Base-by-base conservation (phyloP, 495 filamentous ascomycete species). In the Penicillium atrosanguineum region DNA sequence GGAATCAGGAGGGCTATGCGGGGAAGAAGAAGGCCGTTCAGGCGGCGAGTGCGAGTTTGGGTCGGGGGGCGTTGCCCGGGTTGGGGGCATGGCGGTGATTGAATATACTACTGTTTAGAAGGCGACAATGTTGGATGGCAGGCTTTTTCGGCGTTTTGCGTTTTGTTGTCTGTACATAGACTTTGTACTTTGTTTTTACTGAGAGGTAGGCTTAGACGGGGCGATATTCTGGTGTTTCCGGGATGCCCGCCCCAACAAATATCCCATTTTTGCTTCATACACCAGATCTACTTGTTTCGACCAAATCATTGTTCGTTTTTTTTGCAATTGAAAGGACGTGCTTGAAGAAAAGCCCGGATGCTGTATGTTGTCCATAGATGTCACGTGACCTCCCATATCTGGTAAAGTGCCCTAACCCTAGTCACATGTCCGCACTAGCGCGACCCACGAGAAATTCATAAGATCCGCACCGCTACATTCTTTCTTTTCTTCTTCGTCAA, bases 1-100 rank as follows among this genome's bases (percentile, higher is more conserved):
- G 80, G 51, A 83, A 77, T 23, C 88, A 93, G 61, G 88, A 95
- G 67, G 93, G 92, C 23, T 82, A 79, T 19, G 79, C 88, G 14
- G 85, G 84, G 11, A 96, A 92, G 76, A 81, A 86, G 71, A 73
- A 65, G 60, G 73, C 73, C 39, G 64, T 77, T 41, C 72, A 77
- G 56, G 72, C 74, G 20, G 74, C 71, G 11, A 75, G 72, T 56
- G 55, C 71, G 19, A 62, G 67, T 54, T 46, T 76, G 37, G 73
- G 71, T 5, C 67, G 73, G 4, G 66, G 71, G 29, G 67, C 64
- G 4, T 34, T 77, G 21, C 69, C 74, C 7, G 73, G 71, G 1
- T 44, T 77, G 14, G 70, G 70, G n/a, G 72, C 62, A 19, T 77
- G 74, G 74, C 59, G 74, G 48, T 77, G 62, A 72, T 50, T 1